These are phyloP conservation scores for Limnomonas spitsbergensis DNA, from an alignment of 139 green algal species.

Conservation along the genomic window DNA sequence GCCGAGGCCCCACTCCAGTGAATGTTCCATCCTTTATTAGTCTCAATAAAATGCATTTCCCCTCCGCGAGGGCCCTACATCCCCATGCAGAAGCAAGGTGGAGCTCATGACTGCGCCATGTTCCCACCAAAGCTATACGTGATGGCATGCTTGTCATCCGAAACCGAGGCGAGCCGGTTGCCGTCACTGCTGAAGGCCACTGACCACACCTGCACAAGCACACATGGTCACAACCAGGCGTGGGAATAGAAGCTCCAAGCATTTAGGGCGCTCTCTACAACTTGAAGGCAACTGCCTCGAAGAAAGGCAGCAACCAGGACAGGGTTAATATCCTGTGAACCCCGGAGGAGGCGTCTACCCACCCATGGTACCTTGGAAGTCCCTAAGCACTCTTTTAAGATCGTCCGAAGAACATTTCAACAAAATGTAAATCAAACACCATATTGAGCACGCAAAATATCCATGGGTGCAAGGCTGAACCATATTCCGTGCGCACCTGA, in stretches of 20 bases:
- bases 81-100: no score
- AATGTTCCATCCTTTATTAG: no score
- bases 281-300: neutral
- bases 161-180: constrained; percentile 51
- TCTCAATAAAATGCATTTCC: no score
- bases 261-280: neutral
- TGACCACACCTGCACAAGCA: constrained; percentile 60
- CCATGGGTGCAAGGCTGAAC: neutral
- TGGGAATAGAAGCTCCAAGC: neutral
- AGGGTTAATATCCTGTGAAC: neutral
- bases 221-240: neutral
- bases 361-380: no score
- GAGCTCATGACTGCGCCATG: neutral
- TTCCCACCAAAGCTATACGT: constrained; percentile 41
- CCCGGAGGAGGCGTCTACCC: no score
- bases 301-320: neutral
- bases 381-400: no score
- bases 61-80: no score
- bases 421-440: neutral
- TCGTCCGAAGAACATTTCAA: no score
- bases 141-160: constrained; percentile 65
- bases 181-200: constrained; percentile 65
- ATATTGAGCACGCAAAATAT: no score
- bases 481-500: constrained; percentile 37
- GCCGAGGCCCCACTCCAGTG: no score